Conservation (phyloP, 352 stramenopile genomes). For the Pythium coloratum region DNA sequence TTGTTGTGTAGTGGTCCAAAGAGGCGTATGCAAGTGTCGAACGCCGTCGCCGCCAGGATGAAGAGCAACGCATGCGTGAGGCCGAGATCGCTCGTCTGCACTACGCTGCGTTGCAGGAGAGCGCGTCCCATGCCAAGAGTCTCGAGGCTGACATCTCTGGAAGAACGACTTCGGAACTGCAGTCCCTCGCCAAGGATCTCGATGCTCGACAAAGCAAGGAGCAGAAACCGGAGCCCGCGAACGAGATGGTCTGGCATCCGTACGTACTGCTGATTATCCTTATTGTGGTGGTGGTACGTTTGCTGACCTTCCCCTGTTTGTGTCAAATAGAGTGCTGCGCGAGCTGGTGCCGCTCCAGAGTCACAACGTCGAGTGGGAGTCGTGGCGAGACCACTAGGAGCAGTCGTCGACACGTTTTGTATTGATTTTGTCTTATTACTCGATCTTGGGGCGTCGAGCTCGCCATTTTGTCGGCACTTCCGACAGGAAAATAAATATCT, state of each 20-base stretch:
- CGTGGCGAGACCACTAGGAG: slow-evolving; percentile 74
- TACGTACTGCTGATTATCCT: slow-evolving; percentile 37
- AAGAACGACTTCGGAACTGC: slow-evolving; percentile 43
- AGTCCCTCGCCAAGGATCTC: slow-evolving; percentile 64
- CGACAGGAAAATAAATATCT: slow-evolving; percentile 12
- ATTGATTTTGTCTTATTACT: slow-evolving; percentile 1
- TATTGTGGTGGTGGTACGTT: not conserved
- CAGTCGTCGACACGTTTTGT: not conserved
- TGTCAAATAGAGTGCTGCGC: slow-evolving; percentile 49
- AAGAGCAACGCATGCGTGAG: slow-evolving; percentile 65
- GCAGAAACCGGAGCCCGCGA: slow-evolving; percentile 55
- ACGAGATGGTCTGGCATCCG: slow-evolving; percentile 85
- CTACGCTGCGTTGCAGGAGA: slow-evolving; percentile 72
- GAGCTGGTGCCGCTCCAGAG: slow-evolving; percentile 79
- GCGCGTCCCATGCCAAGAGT: slow-evolving; percentile 66
- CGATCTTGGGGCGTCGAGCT: not conserved
- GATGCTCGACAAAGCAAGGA: slow-evolving; percentile 56
- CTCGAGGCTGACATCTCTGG: slow-evolving; percentile 69
- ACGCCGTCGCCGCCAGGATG: slow-evolving; percentile 55
- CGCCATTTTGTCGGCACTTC: not conserved
- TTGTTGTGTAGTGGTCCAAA: slow-evolving; percentile 47
- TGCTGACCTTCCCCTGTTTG: not conserved
- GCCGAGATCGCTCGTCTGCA: slow-evolving; percentile 69
- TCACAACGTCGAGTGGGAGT: slow-evolving; percentile 80
- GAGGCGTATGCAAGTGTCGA: slow-evolving; percentile 53